phyloP scores from a whole-genome alignment of 192 early-diverging fungal genomes.

The Chytriomyces confervae region DNA sequence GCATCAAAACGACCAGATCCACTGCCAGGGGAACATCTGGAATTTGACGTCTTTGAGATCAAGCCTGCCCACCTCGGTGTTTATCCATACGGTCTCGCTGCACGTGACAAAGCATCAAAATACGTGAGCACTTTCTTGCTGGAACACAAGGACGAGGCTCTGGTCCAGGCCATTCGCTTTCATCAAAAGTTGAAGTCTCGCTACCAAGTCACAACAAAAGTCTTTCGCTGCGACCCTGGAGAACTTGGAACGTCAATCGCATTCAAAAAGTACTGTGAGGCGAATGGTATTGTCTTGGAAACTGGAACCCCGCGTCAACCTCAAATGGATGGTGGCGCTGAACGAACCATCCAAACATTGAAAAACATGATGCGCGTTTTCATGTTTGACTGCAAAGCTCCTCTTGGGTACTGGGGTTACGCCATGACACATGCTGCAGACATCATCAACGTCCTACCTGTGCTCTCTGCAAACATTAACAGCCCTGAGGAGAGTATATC shows the following conservation, averaged over 20 bases:
- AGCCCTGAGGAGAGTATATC: neutral
- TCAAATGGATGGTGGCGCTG: neutral
- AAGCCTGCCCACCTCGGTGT: neutral
- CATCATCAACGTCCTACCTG: constrained; percentile 2
- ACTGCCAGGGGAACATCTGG: too few relatives aligned
- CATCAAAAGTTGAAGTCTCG: neutral
- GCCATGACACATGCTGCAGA: neutral
- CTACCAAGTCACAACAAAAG: neutral
- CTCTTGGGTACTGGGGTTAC: neutral
- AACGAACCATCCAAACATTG: neutral
- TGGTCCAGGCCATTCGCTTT: neutral
- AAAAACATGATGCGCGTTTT: neutral
- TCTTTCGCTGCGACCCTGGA: neutral
- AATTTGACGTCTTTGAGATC: constrained; percentile 8
- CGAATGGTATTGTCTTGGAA: neutral
- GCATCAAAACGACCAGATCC: too few relatives aligned
- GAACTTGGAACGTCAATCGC: neutral
- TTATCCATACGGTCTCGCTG: neutral
- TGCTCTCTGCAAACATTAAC: neutral
- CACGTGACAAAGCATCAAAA: neutral
- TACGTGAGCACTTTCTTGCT: neutral
- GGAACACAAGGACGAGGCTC: constrained; percentile 12
- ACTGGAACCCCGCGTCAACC: neutral
- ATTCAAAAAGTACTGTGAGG: neutral
- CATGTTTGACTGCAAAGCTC: neutral